Percentiles rank a stretch among this genome's conserved stretches.
Evolutionary conservation across 1,284 basidiomycete genomes (phyloP).

Genomic region (Rugosomyces carneus): DNA sequence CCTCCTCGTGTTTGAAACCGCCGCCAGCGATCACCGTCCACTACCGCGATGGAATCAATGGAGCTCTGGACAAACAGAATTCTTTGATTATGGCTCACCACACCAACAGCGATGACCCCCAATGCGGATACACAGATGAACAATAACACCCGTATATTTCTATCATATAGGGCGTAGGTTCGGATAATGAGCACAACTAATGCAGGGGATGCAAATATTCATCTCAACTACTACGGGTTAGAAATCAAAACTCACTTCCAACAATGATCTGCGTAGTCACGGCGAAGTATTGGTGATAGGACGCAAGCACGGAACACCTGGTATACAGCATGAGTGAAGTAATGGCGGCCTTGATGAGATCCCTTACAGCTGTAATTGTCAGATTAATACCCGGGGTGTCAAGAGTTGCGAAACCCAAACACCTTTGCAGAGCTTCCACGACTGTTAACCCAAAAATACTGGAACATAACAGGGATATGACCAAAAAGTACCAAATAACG

Average conservation of each 20-base stretch:
- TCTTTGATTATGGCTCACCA: slow-evolving; percentile 14
- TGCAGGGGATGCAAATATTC: background rate
- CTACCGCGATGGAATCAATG: slow-evolving; percentile 8
- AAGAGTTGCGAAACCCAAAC: background rate
- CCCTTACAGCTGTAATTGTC: slow-evolving; percentile 10
- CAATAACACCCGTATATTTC: slow-evolving; percentile 13
- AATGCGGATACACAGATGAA: slow-evolving; percentile 17
- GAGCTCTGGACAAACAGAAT: background rate
- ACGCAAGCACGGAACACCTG: slow-evolving; percentile 17
- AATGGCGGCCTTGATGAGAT: background rate
- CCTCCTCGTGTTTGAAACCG: background rate
- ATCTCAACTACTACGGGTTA: background rate
- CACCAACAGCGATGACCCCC: slow-evolving; percentile 20
- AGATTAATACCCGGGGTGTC: background rate
- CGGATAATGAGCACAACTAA: slow-evolving; percentile 21
- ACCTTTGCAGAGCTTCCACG: slow-evolving; percentile 4
- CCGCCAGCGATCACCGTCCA: slow-evolving; percentile 17
- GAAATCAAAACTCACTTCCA: slow-evolving; percentile 14
- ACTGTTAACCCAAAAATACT: slow-evolving; percentile 15
- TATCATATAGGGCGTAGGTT: slow-evolving; percentile 21
- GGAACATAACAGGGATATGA: slow-evolving; percentile 24
- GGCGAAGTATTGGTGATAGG: slow-evolving; percentile 20
- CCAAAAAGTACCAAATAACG: slow-evolving; percentile 33
- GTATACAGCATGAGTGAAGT: background rate
- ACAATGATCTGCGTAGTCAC: slow-evolving; percentile 19